Percentiles rank a stretch among this genome's conserved stretches.
Evolutionary conservation across 169 alveolate species (phyloP).

Genomic region (Plasmodium vivax): DNA sequence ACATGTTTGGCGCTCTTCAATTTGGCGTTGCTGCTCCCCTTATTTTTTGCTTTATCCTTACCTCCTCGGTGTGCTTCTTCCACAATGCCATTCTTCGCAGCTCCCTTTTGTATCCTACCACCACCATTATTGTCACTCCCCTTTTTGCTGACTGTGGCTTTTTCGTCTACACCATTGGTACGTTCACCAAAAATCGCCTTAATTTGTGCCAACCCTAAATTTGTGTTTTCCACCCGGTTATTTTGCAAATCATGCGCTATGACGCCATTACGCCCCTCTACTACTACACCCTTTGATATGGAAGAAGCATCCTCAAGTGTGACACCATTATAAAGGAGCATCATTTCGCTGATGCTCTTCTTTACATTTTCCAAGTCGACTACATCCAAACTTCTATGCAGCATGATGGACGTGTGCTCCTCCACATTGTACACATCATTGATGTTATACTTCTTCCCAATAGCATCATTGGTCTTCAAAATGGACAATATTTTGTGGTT

Average conservation of each 20-base stretch:
- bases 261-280: not conserved
- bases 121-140: not conserved
- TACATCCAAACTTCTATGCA: conserved; percentile 29
- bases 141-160: not conserved
- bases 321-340: conserved; percentile 12
- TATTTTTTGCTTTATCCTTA: not conserved
- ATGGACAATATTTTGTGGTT: conserved; percentile 89
- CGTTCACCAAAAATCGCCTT: not conserved
- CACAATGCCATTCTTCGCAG: not conserved
- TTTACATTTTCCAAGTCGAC: conserved; percentile 47
- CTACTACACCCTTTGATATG: not conserved
- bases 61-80: not conserved
- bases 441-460: not conserved
- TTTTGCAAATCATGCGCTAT: not conserved
- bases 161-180: not conserved
- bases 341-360: conserved; percentile 46
- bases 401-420: conserved; percentile 42
- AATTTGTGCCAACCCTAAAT: not conserved
- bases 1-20: not conserved
- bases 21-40: not conserved
- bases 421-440: conserved; percentile 68
- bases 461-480: conserved; percentile 64
- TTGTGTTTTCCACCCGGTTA: not conserved
- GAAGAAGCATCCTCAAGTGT: not conserved
- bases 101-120: not conserved